Percentiles rank a stretch among this genome's conserved stretches.
Conservation (phyloP, 2,329 filamentous ascomycete species). For the Immersiporthe knoxdaviesiana region DNA sequence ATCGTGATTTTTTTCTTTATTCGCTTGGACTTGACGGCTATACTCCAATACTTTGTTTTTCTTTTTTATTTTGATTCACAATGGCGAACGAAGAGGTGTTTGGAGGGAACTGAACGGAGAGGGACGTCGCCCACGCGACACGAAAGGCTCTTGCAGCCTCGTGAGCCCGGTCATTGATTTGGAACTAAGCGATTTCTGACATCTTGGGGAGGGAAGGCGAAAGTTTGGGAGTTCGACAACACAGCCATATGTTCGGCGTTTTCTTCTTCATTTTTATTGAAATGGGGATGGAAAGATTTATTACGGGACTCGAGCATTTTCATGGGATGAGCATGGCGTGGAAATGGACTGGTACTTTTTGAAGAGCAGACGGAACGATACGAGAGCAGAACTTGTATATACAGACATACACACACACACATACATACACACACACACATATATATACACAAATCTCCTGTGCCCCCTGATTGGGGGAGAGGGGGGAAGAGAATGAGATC, state of each 20-base stretch:
- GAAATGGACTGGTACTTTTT: background rate
- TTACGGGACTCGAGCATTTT: conserved; percentile 8
- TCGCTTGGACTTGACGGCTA: background rate
- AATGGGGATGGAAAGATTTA: background rate
- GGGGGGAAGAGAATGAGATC: background rate
- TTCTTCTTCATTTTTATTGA: too few species aligned
- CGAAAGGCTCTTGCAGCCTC: background rate
- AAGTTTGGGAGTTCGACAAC: background rate
- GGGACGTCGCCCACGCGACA: conserved; percentile 17
- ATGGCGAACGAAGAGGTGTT: background rate
- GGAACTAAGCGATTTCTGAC: background rate
- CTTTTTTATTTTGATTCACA: background rate
- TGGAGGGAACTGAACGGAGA: background rate
- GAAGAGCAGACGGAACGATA: background rate
- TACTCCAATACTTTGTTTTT: background rate
- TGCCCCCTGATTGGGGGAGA: background rate
- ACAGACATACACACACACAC: background rate
- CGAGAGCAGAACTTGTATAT: background rate
- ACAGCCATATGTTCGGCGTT: conserved; percentile 9
- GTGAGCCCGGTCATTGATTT: background rate
- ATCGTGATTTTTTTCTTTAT: background rate
- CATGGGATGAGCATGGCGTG: conserved; percentile 24
- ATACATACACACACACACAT: background rate
- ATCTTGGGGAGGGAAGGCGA: background rate
- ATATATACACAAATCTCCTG: background rate